Evolutionary conservation across 2,329 filamentous ascomycete genomes (phyloP), one percentile per base, ranked within the genome.

Genomic region (Diaporthe citri): DNA sequence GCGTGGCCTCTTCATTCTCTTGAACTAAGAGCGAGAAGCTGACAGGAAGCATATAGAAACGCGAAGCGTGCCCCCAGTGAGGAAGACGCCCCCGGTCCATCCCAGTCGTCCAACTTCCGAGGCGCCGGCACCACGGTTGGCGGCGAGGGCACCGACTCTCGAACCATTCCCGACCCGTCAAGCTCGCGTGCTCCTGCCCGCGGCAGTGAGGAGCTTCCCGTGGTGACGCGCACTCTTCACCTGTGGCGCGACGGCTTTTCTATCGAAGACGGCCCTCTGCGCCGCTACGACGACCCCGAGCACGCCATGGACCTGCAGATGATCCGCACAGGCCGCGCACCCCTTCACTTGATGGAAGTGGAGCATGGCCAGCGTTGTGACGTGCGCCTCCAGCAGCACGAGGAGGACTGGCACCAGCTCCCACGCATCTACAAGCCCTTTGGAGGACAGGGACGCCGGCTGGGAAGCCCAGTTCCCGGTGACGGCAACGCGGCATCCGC

Each of bases 201-300:
- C 69, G 41, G 57, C 25, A 55, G 57, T 31, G 81, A 77, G 75
- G 80, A 80, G 62, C 79, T 10, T 80, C 79, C 76, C 17, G 66
- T 74, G 13, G 73, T 71, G 83, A 82, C 22, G 69, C 92, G 94
- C 69, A 89, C 91, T 15, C 87, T 97, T 71, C 94, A 96, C 80
- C 88, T 97, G 59, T 97, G 95, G 95, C 89, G 90, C 56, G 93
- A 97, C 81, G 95, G 95, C 20, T 96, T 97, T 85, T 96, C 94
- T 77, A 92, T 97, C 76, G 94, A 96, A 75, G 94, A 97, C 80
- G 95, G 95, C 39, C 90, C 92, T 62, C 90, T 97, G 51, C 92
- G 90, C 81, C 91, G 94, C 73, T 96, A 94, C 80, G 93, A 96
- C 79, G 94, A 97, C 82, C 94, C 94, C 0, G 89, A 88, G 41